Base-by-base conservation (phyloP, 768 basidiomycete genomes). In the Boletus huronensis region DNA sequence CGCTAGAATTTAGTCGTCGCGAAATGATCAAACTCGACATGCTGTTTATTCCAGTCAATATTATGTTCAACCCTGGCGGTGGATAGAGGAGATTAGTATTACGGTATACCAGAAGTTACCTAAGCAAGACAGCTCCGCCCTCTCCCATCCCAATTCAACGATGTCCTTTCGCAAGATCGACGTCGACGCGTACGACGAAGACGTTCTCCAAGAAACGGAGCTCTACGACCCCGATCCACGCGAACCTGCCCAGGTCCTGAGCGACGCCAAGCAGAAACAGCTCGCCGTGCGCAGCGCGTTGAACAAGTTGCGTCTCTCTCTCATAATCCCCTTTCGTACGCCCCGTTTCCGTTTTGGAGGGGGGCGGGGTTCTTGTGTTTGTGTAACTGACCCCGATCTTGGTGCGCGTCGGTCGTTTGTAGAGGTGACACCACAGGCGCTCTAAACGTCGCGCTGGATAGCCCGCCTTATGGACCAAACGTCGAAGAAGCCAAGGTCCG, bases 101-200 rank as follows among this genome's bases (percentile, higher is more conserved):
- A n/a, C n/a, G n/a, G n/a, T n/a, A n/a, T n/a, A n/a, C n/a, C n/a
- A n/a, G n/a, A n/a, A n/a, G n/a, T n/a, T n/a, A 53, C 52, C n/a
- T 61, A 60, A 60, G 44, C 60, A 31, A 26, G 11, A n/a, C n/a
- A n/a, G n/a, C n/a, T n/a, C n/a, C n/a, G n/a, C n/a, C n/a, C n/a
- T n/a, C n/a, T n/a, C n/a, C n/a, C n/a, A n/a, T n/a, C n/a, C n/a
- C n/a, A n/a, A n/a, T 25, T 51, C 50, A 13, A 73, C 74, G 64
- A 82, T 78, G 76, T 82, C 84, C 49, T 97, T 93, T 73, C 80
- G 95, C 63, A 95, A 94, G 74, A 93, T 97, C 74, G 87, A 98
- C 75, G 88, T 98, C 66, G 96, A 98, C 75, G 79, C 76, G 38
- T 92, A 85, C 74, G 96, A 98, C 68, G 96, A 98, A 70, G 96